Evolutionary conservation across 75 land plant species (phyloP).

Genomic region (Picea sitchensis): DNA sequence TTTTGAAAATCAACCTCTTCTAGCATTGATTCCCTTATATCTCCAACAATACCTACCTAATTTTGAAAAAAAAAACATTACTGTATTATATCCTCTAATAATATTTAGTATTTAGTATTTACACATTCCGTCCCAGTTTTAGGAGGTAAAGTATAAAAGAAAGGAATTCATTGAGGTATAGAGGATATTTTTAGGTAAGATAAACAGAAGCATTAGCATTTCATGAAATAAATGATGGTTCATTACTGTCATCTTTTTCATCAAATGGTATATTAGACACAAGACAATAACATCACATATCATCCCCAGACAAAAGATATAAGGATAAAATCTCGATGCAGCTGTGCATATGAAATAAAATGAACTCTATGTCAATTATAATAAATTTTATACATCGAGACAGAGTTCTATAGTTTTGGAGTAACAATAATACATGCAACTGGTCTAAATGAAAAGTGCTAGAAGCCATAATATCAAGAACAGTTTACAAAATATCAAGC

Average conservation of each 20-base stretch:
- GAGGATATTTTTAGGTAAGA: neutral
- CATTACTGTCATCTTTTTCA: neutral
- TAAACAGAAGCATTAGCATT: neutral
- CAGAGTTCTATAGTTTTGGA: too few relatives aligned
- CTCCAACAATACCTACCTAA: constrained; percentile 83
- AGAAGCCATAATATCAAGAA: too few relatives aligned
- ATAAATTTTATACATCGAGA: too few relatives aligned
- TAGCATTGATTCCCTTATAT: constrained; percentile 93
- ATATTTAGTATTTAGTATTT: neutral
- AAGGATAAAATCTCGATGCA: neutral
- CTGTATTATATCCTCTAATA: neutral
- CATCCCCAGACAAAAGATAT: neutral
- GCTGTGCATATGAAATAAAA: neutral
- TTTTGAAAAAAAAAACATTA: neutral
- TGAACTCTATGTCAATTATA: too few relatives aligned
- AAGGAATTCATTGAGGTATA: neutral
- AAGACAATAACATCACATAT: neutral
- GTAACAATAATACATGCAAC: too few relatives aligned
- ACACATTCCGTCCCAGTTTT: neutral
- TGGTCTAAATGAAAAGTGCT: too few relatives aligned
- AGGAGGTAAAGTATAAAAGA: neutral
- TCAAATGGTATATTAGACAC: neutral
- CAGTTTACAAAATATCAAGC: too few relatives aligned
- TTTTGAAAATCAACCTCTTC: constrained; percentile 97
- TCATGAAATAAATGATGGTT: neutral